These are phyloP conservation scores for Aspergillus ellipticus DNA, from an alignment of 495 filamentous ascomycete species.

Conservation along the genomic window DNA sequence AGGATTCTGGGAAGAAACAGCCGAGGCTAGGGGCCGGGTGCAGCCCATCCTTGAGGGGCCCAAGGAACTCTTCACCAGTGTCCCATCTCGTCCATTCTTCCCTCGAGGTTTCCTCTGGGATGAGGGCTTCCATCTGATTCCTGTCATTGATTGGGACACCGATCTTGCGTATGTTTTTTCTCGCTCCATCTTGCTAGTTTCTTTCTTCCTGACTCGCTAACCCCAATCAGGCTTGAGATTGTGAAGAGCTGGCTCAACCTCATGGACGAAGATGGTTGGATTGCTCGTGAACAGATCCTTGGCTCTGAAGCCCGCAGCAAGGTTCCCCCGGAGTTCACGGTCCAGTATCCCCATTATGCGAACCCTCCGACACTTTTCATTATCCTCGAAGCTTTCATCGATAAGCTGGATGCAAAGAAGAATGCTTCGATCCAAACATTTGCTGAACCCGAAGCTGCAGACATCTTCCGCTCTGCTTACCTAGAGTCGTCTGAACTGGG, in stretches of 20 bases:
- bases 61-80: conserved; percentile 85
- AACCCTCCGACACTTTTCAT: conserved; percentile 98
- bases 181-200: background rate
- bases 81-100: conserved; percentile 94
- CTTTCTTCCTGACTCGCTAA: background rate
- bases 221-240: conserved; percentile 64
- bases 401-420: conserved; percentile 57
- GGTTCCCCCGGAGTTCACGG: conserved; percentile 90
- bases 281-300: conserved; percentile 93
- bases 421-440: conserved; percentile 21
- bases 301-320: conserved; percentile 93
- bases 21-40: conserved; percentile 63
- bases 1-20: conserved; percentile 93
- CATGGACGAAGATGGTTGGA: conserved; percentile 98
- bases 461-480: conserved; percentile 52
- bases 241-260: conserved; percentile 93
- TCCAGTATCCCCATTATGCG: conserved; percentile 96
- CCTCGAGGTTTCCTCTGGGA: conserved; percentile 97
- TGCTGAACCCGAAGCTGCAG: conserved; percentile 20
- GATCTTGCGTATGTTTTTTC: conserved; percentile 62
- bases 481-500: conserved; percentile 65
- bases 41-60: conserved; percentile 71
- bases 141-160: conserved; percentile 88
- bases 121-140: conserved; percentile 93
- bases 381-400: conserved; percentile 75